These are phyloP conservation scores for Porcisia hertigi DNA, from an alignment of 208 protist genomes.

Conservation along the genomic window DNA sequence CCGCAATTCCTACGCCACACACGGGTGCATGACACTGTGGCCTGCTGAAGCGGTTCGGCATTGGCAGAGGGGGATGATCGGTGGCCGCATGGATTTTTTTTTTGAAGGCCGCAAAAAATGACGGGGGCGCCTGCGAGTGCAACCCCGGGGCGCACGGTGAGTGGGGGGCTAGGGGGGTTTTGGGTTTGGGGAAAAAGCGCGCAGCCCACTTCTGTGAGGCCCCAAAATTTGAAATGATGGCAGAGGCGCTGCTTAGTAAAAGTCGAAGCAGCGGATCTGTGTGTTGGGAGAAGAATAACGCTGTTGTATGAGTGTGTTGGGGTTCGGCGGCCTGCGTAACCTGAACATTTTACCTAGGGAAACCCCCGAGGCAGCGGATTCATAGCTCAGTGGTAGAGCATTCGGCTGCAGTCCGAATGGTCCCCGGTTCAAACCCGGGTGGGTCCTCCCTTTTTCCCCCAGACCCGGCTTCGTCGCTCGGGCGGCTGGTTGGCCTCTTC, in stretches of 20 bases:
- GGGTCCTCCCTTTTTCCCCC: slow-evolving; percentile 80
- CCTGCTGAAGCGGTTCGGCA: no score
- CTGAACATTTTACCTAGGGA: not conserved
- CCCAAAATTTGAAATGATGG: slow-evolving; percentile 39
- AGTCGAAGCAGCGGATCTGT: slow-evolving; percentile 71
- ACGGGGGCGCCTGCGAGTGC: no score
- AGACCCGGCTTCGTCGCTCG: no score
- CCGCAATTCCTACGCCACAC: no score
- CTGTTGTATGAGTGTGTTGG: not conserved
- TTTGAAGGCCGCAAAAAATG: no score
- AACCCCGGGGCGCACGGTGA: no score
- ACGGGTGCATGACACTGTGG: no score
- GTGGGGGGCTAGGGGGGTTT: no score
- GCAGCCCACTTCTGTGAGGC: not conserved
- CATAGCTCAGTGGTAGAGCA: slow-evolving; percentile 95
- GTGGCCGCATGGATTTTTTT: no score
- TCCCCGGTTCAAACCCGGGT: slow-evolving; percentile 95
- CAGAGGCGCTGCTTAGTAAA: slow-evolving; percentile 80
- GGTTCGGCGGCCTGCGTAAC: not conserved
- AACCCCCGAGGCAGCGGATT: slow-evolving; percentile 28
- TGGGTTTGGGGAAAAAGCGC: not conserved
- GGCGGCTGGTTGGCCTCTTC: not conserved
- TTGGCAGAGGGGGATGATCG: no score
- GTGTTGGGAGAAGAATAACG: not conserved
- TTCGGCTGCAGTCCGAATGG: slow-evolving; percentile 95